phyloP scores from a whole-genome alignment of 805 yeast species.

The Monosporozyma servazzii region DNA sequence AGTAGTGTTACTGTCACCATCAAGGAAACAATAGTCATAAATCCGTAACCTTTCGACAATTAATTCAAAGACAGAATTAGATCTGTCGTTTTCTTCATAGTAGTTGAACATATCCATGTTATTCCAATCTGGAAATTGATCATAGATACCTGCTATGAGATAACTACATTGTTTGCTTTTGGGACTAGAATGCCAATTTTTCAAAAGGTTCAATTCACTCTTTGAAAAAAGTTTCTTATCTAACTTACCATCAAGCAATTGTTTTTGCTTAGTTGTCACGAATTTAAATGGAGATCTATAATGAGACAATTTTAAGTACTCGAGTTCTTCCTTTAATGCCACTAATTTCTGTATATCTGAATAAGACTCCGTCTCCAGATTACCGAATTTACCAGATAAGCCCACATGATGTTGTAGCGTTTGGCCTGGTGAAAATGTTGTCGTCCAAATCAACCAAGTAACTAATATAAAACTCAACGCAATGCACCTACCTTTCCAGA shows the following conservation, averaged over 20 bases:
- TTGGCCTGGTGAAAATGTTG: neutral
- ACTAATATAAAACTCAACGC: neutral
- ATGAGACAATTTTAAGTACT: neutral
- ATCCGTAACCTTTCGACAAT: conserved; percentile 20
- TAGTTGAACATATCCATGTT: conserved; percentile 9
- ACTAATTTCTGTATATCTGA: neutral
- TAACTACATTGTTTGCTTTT: conserved; percentile 15
- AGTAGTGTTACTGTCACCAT: conserved; percentile 7
- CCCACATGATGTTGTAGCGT: neutral
- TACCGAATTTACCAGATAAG: neutral
- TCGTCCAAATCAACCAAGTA: neutral
- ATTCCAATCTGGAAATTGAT: conserved; percentile 14
- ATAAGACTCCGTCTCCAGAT: neutral
- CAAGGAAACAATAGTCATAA: conserved; percentile 23
- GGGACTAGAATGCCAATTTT: neutral
- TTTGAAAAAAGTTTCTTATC: neutral
- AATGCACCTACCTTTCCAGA: neutral
- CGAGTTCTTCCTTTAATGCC: neutral
- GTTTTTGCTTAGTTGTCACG: neutral
- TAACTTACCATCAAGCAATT: neutral
- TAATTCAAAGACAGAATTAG: neutral
- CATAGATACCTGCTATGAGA: conserved; percentile 13
- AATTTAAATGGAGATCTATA: neutral
- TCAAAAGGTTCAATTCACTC: neutral
- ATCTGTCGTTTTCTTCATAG: neutral